phyloP scores from a whole-genome alignment of 75 land plant genomes.

The Larix kaempferi region DNA sequence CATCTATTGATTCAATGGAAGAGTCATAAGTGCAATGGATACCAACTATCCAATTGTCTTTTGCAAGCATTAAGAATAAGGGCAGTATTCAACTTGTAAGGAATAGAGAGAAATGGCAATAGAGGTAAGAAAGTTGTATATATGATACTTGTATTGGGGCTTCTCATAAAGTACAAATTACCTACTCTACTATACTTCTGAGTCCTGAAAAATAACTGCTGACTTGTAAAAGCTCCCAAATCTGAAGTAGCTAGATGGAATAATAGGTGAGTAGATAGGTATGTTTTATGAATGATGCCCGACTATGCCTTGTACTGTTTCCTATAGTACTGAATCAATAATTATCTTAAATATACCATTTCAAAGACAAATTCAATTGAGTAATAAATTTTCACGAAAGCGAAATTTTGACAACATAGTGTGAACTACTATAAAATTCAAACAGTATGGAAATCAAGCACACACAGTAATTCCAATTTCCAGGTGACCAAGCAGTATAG shows the following conservation, averaged over 20 bases:
- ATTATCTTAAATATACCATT: neutral
- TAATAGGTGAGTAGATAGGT: neutral
- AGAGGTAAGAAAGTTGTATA: too few species aligned
- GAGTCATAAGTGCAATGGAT: neutral
- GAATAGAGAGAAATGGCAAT: too few species aligned
- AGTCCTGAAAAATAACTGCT: neutral
- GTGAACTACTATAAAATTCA: too few species aligned
- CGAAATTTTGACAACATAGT: too few species aligned
- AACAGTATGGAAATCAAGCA: too few species aligned
- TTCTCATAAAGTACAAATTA: neutral
- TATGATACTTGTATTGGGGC: neutral
- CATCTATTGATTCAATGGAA: neutral
- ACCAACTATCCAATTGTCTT: neutral
- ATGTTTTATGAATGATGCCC: neutral
- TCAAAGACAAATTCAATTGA: too few species aligned
- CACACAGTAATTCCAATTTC: too few species aligned
- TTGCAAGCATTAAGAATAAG: neutral
- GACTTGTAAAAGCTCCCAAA: neutral
- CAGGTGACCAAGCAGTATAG: too few species aligned
- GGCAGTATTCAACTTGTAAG: neutral
- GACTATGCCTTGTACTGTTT: neutral
- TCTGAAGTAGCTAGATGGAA: neutral
- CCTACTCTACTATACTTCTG: neutral
- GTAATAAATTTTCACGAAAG: too few species aligned
- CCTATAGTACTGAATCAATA: neutral